Evolutionary conservation across 257 asterid species (phyloP).

Genomic region (Voacanga thouarsii): DNA sequence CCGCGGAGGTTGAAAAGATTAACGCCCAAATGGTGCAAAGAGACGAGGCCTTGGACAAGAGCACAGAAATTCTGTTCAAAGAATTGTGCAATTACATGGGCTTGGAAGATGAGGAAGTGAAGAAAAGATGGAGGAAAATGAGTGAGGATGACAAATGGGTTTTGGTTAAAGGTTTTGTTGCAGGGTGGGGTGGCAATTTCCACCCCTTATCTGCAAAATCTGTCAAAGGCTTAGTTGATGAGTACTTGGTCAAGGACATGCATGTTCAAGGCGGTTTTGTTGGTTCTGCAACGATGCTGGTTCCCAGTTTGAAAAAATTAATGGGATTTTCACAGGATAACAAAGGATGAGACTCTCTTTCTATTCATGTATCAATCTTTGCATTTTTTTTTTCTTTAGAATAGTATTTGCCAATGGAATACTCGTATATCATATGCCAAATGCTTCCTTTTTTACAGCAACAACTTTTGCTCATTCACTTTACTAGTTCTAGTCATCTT

Average conservation of each 20-base stretch:
- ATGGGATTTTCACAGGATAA: slow-evolving; percentile 39
- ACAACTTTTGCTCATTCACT: neutral
- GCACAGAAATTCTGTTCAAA: slow-evolving; percentile 60
- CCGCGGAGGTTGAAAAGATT: slow-evolving; percentile 37
- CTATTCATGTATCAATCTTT: neutral
- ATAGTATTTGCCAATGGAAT: neutral
- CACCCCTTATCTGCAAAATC: slow-evolving; percentile 76
- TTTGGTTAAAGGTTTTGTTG: slow-evolving; percentile 51
- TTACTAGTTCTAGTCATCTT: neutral
- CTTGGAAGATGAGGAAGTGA: slow-evolving; percentile 48
- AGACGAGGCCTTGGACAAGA: slow-evolving; percentile 59
- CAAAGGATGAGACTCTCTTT: slow-evolving; percentile 9
- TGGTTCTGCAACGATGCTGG: slow-evolving; percentile 30
- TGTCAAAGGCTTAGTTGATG: slow-evolving; percentile 62
- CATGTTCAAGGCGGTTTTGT: neutral
- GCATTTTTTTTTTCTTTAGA: neutral
- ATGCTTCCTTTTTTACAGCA: neutral
- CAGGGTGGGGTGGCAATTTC: slow-evolving; percentile 63
- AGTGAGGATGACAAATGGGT: slow-evolving; percentile 52
- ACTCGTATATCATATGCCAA: slow-evolving; percentile 1
- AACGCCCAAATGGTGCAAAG: slow-evolving; percentile 33
- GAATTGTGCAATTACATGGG: slow-evolving; percentile 55
- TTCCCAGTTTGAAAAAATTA: slow-evolving; percentile 42
- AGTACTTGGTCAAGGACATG: slow-evolving; percentile 31
- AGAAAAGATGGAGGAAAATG: slow-evolving; percentile 57